Percentiles rank a stretch among this genome's conserved stretches.
Evolutionary conservation across 306 rosid genomes (phyloP).

Genomic region (Malus fusca): DNA sequence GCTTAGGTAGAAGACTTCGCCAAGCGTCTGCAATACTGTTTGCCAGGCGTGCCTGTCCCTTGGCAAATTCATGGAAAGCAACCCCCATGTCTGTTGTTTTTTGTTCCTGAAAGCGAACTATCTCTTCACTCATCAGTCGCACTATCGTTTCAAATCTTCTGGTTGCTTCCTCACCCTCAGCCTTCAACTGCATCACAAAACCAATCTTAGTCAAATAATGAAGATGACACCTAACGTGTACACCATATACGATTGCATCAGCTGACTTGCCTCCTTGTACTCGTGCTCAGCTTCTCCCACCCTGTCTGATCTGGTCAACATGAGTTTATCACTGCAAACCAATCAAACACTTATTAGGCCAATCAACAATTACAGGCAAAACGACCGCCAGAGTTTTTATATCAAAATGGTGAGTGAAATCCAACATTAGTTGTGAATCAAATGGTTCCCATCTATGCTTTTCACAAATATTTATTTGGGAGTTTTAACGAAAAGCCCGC

Average conservation of each 20-base stretch:
- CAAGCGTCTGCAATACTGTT: slow-evolving; percentile 82
- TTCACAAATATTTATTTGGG: neutral
- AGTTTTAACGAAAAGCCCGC: too few relatives aligned
- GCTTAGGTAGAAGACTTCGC: slow-evolving; percentile 96
- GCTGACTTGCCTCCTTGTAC: slow-evolving; percentile 73
- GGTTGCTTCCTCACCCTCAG: slow-evolving; percentile 82
- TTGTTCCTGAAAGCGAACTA: slow-evolving; percentile 81
- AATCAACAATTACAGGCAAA: neutral
- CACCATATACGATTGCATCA: neutral
- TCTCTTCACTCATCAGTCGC: slow-evolving; percentile 79
- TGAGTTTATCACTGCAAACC: slow-evolving; percentile 74
- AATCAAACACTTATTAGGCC: neutral
- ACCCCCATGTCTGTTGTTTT: slow-evolving; percentile 84
- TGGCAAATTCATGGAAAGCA: slow-evolving; percentile 94
- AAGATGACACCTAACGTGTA: neutral
- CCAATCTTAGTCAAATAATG: slow-evolving; percentile 9
- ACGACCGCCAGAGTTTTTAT: too few relatives aligned
- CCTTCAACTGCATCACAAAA: slow-evolving; percentile 75
- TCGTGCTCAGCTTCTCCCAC: slow-evolving; percentile 82
- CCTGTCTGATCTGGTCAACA: slow-evolving; percentile 75
- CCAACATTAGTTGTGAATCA: neutral
- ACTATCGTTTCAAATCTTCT: slow-evolving; percentile 75
- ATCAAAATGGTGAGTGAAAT: neutral
- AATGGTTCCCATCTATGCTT: neutral
- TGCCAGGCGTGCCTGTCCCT: slow-evolving; percentile 89